Percentiles rank a stretch among this genome's conserved stretches.
Evolutionary conservation across 345 rosid genomes (phyloP).

Genomic region (Cardamine chenopodiifolia): DNA sequence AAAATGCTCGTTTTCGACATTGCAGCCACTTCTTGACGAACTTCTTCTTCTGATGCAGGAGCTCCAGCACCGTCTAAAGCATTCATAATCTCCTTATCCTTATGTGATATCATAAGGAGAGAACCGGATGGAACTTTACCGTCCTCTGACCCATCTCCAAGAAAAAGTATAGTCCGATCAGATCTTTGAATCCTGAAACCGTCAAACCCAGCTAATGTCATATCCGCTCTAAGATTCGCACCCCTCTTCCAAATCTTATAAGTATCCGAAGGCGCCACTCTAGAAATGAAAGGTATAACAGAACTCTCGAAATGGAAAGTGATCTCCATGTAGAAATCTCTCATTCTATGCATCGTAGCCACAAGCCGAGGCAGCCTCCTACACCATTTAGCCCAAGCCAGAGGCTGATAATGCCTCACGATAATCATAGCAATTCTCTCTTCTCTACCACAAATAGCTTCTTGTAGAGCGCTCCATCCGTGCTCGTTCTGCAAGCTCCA

Average conservation of each 20-base stretch:
- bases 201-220: conserved; percentile 96
- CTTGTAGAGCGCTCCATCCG: conserved; percentile 98
- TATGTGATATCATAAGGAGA: conserved; percentile 89
- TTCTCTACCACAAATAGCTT: conserved; percentile 87
- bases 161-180: conserved; percentile 89
- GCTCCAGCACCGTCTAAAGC: conserved; percentile 98
- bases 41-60: conserved; percentile 83
- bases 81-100: conserved; percentile 96
- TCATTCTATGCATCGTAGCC: conserved; percentile 84
- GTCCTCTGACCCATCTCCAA: conserved; percentile 95
- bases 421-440: conserved; percentile 83
- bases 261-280: conserved; percentile 97
- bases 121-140: conserved; percentile 82
- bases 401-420: conserved; percentile 86
- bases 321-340: conserved; percentile 99
- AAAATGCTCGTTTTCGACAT: conserved; percentile 98
- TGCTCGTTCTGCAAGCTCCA: conserved; percentile 98
- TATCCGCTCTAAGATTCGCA: conserved; percentile 95
- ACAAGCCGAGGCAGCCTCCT: conserved; percentile 90
- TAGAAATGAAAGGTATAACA: conserved; percentile 91
- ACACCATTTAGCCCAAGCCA: conserved; percentile 99
- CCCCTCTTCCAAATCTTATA: conserved; percentile 98
- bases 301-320: conserved; percentile 96
- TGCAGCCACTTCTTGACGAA: conserved; percentile 89
- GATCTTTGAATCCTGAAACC: conserved; percentile 92